phyloP scores from a whole-genome alignment of 768 basidiomycete genomes.

The Hericium alpestre region DNA sequence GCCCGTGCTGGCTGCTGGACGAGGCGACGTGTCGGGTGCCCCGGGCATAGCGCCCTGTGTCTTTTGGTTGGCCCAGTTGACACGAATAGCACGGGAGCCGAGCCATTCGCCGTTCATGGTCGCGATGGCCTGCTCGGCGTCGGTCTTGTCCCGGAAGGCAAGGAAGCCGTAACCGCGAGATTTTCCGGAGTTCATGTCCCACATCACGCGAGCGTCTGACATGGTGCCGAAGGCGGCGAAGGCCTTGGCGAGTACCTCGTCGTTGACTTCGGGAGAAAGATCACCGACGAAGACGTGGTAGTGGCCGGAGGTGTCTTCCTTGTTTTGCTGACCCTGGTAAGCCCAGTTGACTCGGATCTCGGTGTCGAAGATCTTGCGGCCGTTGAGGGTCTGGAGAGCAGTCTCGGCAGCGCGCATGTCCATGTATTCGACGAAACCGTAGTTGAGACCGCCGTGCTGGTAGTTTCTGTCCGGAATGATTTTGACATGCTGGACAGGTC shows the following conservation, averaged over 20 bases:
- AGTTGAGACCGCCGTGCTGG: constrained; percentile 98
- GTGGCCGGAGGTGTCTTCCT: constrained; percentile 96
- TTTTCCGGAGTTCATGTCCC: constrained; percentile 99
- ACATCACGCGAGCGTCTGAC: constrained; percentile 98
- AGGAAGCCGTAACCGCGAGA: constrained; percentile 97
- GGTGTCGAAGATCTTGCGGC: constrained; percentile 98
- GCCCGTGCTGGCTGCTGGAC: constrained; percentile 24
- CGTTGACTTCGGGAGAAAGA: constrained; percentile 96
- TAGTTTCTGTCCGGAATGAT: constrained; percentile 99
- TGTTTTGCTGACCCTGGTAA: constrained; percentile 95
- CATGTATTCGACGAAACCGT: constrained; percentile 98
- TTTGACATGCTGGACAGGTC: constrained; percentile 97
- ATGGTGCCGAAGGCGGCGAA: constrained; percentile 95
- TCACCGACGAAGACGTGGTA: constrained; percentile 99
- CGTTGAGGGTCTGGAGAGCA: constrained; percentile 95
- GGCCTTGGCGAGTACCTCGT: constrained; percentile 91
- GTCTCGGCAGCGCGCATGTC: constrained; percentile 99
- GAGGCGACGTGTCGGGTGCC: constrained; percentile 2
- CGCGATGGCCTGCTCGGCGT: constrained; percentile 97
- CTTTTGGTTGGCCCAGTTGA: constrained; percentile 99
- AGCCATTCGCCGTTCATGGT: constrained; percentile 99
- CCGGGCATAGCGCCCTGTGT: constrained; percentile 52
- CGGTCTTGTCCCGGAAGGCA: constrained; percentile 97
- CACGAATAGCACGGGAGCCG: constrained; percentile 93
- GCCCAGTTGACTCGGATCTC: constrained; percentile 99